A percentile compares a stretch with the other conserved stretches of the same genome.
Conservation (phyloP, 805 yeast genomes). For the Yarrowia yakushimensis region DNA sequence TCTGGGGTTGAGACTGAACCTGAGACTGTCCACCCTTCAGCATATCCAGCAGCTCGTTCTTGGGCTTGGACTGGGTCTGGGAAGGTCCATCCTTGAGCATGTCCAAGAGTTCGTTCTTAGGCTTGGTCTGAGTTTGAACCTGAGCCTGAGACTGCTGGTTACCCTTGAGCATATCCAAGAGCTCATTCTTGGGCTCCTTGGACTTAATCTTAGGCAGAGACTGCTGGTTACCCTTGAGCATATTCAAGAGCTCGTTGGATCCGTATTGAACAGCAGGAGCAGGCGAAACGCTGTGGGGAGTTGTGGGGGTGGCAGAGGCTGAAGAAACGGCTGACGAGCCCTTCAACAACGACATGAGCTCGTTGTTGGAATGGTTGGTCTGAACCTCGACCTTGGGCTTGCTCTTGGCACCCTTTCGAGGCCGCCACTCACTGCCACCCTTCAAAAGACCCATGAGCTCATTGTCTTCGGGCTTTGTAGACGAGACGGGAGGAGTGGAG, state of each 20-base stretch:
- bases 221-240: conserved; percentile 6
- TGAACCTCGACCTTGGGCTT: not conserved
- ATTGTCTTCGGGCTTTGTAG: not conserved
- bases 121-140: no score
- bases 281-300: not conserved
- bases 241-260: not conserved
- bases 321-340: not conserved
- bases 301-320: not conserved
- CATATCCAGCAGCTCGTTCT: conserved; percentile 4
- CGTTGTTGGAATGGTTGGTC: not conserved
- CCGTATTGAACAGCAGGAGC: not conserved
- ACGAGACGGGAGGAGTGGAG: not conserved
- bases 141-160: not conserved
- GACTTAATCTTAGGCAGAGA: not conserved
- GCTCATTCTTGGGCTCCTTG: no score
- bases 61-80: not conserved
- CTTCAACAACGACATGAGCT: conserved; percentile 10
- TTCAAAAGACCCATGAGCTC: conserved; percentile 17
- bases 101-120: not conserved
- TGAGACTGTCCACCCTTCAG: not conserved
- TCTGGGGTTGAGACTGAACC: not conserved
- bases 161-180: not conserved
- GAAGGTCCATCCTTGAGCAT: not conserved
- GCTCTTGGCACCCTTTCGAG: not conserved
- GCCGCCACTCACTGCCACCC: conserved; percentile 7